Conservation (phyloP, 306 rosid species). For the Ochetophila trinervis region DNA sequence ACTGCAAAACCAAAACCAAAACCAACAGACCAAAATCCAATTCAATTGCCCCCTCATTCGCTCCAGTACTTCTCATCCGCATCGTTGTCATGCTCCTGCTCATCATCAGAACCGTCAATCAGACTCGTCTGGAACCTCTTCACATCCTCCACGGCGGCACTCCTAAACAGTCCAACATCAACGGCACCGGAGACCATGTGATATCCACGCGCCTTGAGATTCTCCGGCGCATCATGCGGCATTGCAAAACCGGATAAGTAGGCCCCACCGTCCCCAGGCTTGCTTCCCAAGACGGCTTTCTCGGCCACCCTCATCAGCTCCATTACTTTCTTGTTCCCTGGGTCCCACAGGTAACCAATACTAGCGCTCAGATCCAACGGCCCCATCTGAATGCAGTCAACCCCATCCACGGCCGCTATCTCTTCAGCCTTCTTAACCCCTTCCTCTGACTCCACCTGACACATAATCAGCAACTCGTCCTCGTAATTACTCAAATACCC, state of each 20-base stretch:
- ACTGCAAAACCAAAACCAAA: no score
- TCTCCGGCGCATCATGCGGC: constrained; percentile 53
- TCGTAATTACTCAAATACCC: constrained; percentile 60
- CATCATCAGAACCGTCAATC: constrained; percentile 39
- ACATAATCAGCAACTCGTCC: constrained; percentile 67
- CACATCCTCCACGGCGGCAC: constrained; percentile 63
- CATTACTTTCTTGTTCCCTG: constrained; percentile 61
- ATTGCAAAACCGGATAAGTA: constrained; percentile 53
- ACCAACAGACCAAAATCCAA: no score
- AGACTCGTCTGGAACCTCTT: constrained; percentile 40
- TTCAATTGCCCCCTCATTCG: constrained; percentile 21
- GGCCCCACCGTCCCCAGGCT: constrained; percentile 34
- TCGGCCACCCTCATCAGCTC: constrained; percentile 56
- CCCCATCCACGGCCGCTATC: constrained; percentile 69
- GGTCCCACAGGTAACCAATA: constrained; percentile 73
- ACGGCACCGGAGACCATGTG: constrained; percentile 61
- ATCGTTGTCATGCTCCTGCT: constrained; percentile 35
- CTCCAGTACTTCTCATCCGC: constrained; percentile 77
- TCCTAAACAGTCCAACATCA: constrained; percentile 64
- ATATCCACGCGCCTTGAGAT: constrained; percentile 60
- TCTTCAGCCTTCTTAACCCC: constrained; percentile 44
- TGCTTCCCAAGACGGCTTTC: constrained; percentile 46
- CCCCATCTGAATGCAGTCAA: constrained; percentile 81
- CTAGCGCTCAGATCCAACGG: constrained; percentile 87
- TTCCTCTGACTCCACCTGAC: constrained; percentile 56